Evolutionary conservation across 225 moss, liverwort and hornwort species (phyloP), one percentile per base, ranked within the genome.

Genomic region (Marchantia paleacea): DNA sequence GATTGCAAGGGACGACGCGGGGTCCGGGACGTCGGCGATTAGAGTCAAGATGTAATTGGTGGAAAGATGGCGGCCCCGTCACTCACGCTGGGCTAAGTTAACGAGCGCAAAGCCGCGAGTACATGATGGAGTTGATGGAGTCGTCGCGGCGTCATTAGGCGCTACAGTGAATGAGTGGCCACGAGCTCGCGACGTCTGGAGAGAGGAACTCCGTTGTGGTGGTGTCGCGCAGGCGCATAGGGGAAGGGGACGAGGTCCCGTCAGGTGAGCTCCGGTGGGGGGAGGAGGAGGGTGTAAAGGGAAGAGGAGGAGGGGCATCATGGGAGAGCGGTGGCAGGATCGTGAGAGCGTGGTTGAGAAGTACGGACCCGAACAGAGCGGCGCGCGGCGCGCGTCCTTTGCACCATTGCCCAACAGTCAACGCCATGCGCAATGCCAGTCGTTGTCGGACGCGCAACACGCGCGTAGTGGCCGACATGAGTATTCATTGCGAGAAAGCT

Each of bases 361-460:
- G 64, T 78, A 78, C 78, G 78, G 78, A 78, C 49, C 75, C 78
- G 78, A 9, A 57, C 78, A 78, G 78, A 78, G 63, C 78, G 78
- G 78, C 62, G 78, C 78, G 78, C 78, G 78, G 62, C 78, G 63
- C 65, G 62, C 63, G 64, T 63, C 57, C 57, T 75, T 75, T 75
- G 57, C 50, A 52, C 19, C 47, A 66, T 52, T 9, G 78, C 65
- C 65, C 48, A 78, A 78, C 78, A 78, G 78, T 78, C 78, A 78
- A 78, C 78, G 78, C 78, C 47, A 78, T 78, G 64, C 78, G 64
- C 47, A 25, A 22, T 65, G 78, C 26, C 62, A 78, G 65, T 78
- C 78, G 64, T 39, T 78, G 78, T 78, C 64, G 78, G 78, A 78
- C 64, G 78, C 78, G 78, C 78, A 78, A 78, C 78, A 65, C 78